Conservation (phyloP, 306 rosid species). For the Medicago arabica region DNA sequence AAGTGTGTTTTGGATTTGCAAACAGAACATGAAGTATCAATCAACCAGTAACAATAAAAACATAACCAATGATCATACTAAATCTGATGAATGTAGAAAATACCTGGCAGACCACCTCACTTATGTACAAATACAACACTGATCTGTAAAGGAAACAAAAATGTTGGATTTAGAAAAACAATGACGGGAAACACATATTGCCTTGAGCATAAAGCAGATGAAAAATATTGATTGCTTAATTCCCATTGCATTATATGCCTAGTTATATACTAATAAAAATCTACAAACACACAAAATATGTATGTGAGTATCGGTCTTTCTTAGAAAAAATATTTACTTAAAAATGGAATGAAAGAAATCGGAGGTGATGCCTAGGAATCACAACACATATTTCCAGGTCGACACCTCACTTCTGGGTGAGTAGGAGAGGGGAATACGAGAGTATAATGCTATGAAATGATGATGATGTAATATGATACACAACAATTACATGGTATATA, state of each 20-base stretch:
- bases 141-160: conserved; percentile 59
- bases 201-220: conserved; percentile 27
- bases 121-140: conserved; percentile 70
- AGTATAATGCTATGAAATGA: background rate
- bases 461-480: background rate
- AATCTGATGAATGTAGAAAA: conserved; percentile 29
- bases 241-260: conserved; percentile 16
- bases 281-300: background rate
- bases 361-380: conserved; percentile 15
- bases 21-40: conserved; percentile 22
- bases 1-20: conserved; percentile 26
- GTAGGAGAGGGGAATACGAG: conserved; percentile 1
- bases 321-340: conserved; percentile 27
- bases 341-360: conserved; percentile 19
- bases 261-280: conserved; percentile 8
- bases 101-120: conserved; percentile 88
- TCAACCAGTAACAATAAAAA: conserved; percentile 17
- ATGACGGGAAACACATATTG: background rate
- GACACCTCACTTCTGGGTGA: background rate
- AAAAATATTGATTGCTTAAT: conserved; percentile 17
- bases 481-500: too few relatives aligned
- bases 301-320: conserved; percentile 11
- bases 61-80: conserved; percentile 11
- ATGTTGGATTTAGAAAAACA: conserved; percentile 33
- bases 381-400: background rate